Evolutionary conservation across 2,329 filamentous ascomycete genomes (phyloP), one percentile per base, ranked within the genome.

Genomic region (Xylaria hypoxylon): DNA sequence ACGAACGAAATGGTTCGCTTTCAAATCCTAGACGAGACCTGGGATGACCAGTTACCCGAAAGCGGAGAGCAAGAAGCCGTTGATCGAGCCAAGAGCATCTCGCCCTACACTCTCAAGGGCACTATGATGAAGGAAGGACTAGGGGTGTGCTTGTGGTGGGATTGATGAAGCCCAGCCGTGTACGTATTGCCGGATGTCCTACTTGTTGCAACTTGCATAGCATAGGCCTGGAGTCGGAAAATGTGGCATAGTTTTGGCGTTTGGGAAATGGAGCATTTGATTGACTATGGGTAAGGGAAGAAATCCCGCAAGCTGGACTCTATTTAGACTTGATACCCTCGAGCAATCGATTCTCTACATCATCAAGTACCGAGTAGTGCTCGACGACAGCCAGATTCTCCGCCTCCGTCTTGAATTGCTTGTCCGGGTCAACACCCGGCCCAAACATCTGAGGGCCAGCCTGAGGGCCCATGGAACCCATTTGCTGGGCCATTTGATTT

Each of bases 311-410:
- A 59, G 55, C 51, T 59, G 31, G 59, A 53, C 59, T 68, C 71
- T 75, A 73, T 68, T 75, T 81, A 82, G 75, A 77, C 70, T 76
- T 79, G 77, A 82, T 79, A 80, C 81, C 81, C 76, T 85, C 85
- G 75, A 98, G 82, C 65, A 99, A 82, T 77, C 96, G 89, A 76
- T 94, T 88, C 82, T 97, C 94, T 64, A 97, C 90, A 19, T 91
- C 91, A 74, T 97, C 92, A 65, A 98, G 82, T 69, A 97, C 93
- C 75, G 92, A 97, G 78, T 93, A 92, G 80, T 98, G 95, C 78
- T 97, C 94, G 75, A 97, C 87, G 26, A 99, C 96, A 73, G 96
- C 94, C 69, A 99, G 80, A 80, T 99, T 99, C 85, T 99, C 96
- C 2, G 92, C 92, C 82, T 99, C 96, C 52, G 85, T 92, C 78